These are phyloP conservation scores for Starmerella cellae DNA, from an alignment of 805 yeast genomes.

Conservation along the genomic window DNA sequence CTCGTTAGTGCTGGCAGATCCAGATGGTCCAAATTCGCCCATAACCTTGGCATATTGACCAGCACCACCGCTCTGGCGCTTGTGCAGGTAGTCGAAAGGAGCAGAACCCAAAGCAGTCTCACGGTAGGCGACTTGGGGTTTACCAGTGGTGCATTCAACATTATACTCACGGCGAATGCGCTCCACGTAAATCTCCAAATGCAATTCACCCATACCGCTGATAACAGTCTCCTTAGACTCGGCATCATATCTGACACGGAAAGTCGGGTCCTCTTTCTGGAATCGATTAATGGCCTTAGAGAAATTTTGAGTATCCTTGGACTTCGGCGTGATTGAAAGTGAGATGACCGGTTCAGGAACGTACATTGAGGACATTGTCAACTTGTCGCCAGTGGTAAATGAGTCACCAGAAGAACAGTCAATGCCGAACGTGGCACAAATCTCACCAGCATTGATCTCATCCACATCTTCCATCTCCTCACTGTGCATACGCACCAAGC, in stretches of 20 bases:
- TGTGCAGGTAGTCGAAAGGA: constrained; percentile 84
- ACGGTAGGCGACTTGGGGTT: constrained; percentile 96
- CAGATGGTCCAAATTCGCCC: constrained; percentile 59
- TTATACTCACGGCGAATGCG: constrained; percentile 96
- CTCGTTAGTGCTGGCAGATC: constrained; percentile 35
- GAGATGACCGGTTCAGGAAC: constrained; percentile 99
- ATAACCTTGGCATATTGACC: constrained; percentile 97
- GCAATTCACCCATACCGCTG: constrained; percentile 97
- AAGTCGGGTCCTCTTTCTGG: constrained; percentile 98
- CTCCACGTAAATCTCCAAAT: constrained; percentile 93
- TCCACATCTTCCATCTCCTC: constrained; percentile 97
- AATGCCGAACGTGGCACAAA: constrained; percentile 97
- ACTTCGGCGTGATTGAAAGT: constrained; percentile 72
- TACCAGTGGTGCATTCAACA: constrained; percentile 89
- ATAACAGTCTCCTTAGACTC: constrained; percentile 91
- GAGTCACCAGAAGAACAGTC: constrained; percentile 99
- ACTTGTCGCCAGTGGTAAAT: constrained; percentile 71
- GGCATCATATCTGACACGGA: constrained; percentile 76
- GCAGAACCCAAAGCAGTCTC: constrained; percentile 70
- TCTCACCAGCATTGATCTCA: constrained; percentile 94
- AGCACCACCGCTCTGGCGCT: constrained; percentile 98
- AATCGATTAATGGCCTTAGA: constrained; percentile 94
- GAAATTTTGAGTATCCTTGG: constrained; percentile 76
- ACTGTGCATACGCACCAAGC: constrained; percentile 96
- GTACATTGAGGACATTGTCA: constrained; percentile 94